These are phyloP conservation scores for Isatis lusitanica DNA, from an alignment of 441 rosid species.

Conservation along the genomic window DNA sequence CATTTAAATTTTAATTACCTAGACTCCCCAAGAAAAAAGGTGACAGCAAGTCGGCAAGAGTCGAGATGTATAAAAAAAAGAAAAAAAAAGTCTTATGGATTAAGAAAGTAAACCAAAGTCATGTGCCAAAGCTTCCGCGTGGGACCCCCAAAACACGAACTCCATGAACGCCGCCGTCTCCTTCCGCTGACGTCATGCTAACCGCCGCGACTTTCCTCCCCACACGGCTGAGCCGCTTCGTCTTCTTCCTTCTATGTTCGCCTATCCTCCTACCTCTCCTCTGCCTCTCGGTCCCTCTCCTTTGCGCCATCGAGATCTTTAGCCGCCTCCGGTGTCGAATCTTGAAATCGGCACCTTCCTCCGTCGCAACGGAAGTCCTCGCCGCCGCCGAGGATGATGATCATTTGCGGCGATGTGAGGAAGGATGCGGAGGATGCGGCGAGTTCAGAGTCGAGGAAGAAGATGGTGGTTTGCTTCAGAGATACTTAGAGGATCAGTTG, in stretches of 20 bases:
- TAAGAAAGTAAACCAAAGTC: slow-evolving; percentile 5
- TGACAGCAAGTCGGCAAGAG: slow-evolving; percentile 1
- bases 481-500: slow-evolving; percentile 72
- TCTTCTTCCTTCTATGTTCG: slow-evolving; percentile 56
- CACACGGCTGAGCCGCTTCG: slow-evolving; percentile 49
- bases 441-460: background rate
- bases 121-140: slow-evolving; percentile 14
- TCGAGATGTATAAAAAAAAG: background rate
- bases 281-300: slow-evolving; percentile 51
- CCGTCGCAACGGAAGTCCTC: background rate
- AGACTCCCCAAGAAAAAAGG: background rate
- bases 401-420: slow-evolving; percentile 48
- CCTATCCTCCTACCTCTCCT: slow-evolving; percentile 62
- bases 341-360: background rate
- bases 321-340: slow-evolving; percentile 36
- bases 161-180: slow-evolving; percentile 16
- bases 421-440: slow-evolving; percentile 35
- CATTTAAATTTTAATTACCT: no score
- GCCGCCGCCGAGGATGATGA: slow-evolving; percentile 33
- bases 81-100: background rate
- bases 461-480: slow-evolving; percentile 47
- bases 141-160: slow-evolving; percentile 22
- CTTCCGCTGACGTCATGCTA: slow-evolving; percentile 41
- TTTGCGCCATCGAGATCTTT: slow-evolving; percentile 51
- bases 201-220: slow-evolving; percentile 47